These are phyloP conservation scores for Plasmodium blacklocki DNA, from an alignment of 169 alveolate species.

Conservation along the genomic window DNA sequence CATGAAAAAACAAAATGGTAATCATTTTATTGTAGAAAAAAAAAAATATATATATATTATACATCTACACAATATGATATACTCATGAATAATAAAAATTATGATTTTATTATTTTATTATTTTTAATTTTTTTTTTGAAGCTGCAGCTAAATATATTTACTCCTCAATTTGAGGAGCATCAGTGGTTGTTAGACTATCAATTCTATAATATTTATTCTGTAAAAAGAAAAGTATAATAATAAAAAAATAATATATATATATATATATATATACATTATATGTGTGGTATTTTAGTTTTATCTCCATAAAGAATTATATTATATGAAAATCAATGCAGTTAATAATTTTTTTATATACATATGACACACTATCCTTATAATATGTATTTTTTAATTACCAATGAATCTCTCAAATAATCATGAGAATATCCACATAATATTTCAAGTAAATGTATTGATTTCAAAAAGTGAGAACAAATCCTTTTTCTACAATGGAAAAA, in stretches of 20 bases:
- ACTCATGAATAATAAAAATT: no score
- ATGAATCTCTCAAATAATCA: conserved; percentile 71
- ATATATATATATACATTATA: background rate
- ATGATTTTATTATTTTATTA: no score
- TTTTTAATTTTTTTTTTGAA: background rate
- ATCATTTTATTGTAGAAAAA: no score
- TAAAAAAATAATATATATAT: background rate
- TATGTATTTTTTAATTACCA: conserved; percentile 35
- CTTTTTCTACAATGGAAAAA: conserved; percentile 25
- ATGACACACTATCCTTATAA: background rate
- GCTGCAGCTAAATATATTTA: background rate
- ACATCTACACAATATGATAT: no score
- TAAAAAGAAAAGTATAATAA: conserved; percentile 1
- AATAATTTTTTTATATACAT: background rate
- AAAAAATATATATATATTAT: no score
- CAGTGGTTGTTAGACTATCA: conserved; percentile 57
- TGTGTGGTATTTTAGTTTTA: no score
- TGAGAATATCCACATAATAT: conserved; percentile 74
- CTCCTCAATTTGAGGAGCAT: conserved; percentile 73
- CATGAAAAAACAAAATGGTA: no score
- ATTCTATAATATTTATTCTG: conserved; percentile 71
- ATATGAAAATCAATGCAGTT: background rate
- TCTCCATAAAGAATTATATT: no score
- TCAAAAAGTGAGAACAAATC: conserved; percentile 63
- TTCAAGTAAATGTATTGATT: conserved; percentile 69